Evolutionary conservation across 2,329 filamentous ascomycete species (phyloP).

Genomic region (Mariannaea elegans): DNA sequence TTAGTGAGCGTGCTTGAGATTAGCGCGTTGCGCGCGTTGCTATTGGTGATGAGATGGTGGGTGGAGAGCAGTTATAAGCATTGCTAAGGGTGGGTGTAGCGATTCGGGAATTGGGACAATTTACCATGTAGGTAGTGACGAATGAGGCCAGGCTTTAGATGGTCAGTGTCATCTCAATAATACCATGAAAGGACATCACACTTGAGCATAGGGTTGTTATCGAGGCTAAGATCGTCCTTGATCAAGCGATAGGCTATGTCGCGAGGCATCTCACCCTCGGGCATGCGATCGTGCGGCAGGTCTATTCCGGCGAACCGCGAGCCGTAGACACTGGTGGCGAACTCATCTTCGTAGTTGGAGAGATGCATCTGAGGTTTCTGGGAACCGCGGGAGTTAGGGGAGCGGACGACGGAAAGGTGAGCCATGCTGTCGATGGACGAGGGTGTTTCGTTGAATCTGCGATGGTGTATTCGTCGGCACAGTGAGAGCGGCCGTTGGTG

Average conservation of each 20-base stretch:
- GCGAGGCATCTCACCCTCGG: slow-evolving; percentile 87
- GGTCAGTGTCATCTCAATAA: slow-evolving; percentile 7
- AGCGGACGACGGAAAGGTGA: slow-evolving; percentile 56
- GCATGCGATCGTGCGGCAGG: slow-evolving; percentile 85
- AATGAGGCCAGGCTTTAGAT: slow-evolving; percentile 81
- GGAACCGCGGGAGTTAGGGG: slow-evolving; percentile 29
- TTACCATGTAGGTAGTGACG: slow-evolving; percentile 96
- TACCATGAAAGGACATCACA: slow-evolving; percentile 48
- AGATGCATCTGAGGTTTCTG: slow-evolving; percentile 53
- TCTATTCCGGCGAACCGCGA: slow-evolving; percentile 83
- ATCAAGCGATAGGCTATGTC: slow-evolving; percentile 97
- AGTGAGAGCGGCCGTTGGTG: slow-evolving; percentile 41
- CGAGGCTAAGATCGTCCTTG: slow-evolving; percentile 90
- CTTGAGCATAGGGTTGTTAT: slow-evolving; percentile 90
- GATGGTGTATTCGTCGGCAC: background rate
- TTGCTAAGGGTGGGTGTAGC: background rate
- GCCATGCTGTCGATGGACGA: slow-evolving; percentile 53
- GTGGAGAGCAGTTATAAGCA: background rate
- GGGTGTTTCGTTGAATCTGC: too few species aligned
- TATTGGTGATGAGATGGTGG: background rate
- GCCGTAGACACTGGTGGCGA: slow-evolving; percentile 86
- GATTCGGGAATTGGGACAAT: slow-evolving; percentile 1
- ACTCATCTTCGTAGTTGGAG: slow-evolving; percentile 63
- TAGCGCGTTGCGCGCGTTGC: too few species aligned
- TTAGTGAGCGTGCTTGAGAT: too few species aligned